Percentiles rank a stretch among this genome's conserved stretches.
phyloP scores from a whole-genome alignment of 2,329 filamentous ascomycete genomes.

The Didymella pomorum region DNA sequence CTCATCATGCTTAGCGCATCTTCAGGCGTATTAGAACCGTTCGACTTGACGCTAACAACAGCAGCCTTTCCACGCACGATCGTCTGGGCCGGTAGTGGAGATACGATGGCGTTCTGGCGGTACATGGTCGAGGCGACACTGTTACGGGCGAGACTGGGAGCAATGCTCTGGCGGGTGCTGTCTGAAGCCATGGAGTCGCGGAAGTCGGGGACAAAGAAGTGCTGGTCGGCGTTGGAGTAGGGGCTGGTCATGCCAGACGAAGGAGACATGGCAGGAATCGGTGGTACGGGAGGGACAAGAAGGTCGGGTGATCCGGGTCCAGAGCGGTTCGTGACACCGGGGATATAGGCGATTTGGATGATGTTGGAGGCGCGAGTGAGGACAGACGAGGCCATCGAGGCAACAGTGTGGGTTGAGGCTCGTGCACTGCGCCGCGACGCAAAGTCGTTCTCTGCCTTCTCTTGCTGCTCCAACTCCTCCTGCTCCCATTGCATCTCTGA shows the following conservation, averaged over 20 bases:
- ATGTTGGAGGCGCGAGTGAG: constrained; percentile 97
- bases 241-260: constrained; percentile 67
- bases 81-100: constrained; percentile 79
- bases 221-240: constrained; percentile 71
- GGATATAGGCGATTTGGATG: constrained; percentile 99
- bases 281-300: constrained; percentile 90
- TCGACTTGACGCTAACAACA: constrained; percentile 88
- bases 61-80: constrained; percentile 88
- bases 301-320: constrained; percentile 81
- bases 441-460: constrained; percentile 66
- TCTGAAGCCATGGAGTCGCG: constrained; percentile 91
- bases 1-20: constrained; percentile 55
- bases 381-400: constrained; percentile 93
- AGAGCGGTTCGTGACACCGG: constrained; percentile 92
- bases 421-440: constrained; percentile 66
- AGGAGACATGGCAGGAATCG: constrained; percentile 72
- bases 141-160: constrained; percentile 57
- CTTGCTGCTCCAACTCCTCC: constrained; percentile 62
- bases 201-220: constrained; percentile 93
- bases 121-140: constrained; percentile 92
- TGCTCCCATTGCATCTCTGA: constrained; percentile 65
- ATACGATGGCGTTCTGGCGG: constrained; percentile 87
- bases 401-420: constrained; percentile 82
- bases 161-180: constrained; percentile 66
- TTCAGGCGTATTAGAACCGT: constrained; percentile 62